phyloP scores from a whole-genome alignment of 148 eudicot species.

The Amaranthus hypochondriacus region DNA sequence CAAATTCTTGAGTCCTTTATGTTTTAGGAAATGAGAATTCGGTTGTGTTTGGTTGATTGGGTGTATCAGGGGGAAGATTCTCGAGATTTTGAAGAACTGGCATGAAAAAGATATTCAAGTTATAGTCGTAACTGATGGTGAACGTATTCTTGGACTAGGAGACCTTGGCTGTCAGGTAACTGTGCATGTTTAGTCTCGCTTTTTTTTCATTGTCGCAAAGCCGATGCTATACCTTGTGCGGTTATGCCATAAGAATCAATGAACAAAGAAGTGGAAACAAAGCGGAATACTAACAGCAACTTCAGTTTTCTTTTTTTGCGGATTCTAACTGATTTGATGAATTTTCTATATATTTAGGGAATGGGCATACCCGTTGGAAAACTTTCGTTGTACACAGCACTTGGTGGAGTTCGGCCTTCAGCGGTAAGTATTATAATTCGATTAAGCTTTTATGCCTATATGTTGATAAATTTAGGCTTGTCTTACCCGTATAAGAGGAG shows the following conservation, averaged over 20 bases:
- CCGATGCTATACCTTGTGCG: background rate
- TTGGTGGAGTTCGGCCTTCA: constrained; percentile 97
- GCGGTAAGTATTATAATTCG: constrained; percentile 44
- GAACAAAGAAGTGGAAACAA: background rate
- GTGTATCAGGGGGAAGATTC: constrained; percentile 71
- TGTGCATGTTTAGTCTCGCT: background rate
- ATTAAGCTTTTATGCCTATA: background rate
- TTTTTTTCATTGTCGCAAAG: background rate
- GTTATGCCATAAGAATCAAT: background rate
- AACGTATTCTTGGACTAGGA: constrained; percentile 90
- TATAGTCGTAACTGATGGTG: constrained; percentile 96
- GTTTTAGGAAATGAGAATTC: background rate
- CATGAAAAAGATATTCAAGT: constrained; percentile 82
- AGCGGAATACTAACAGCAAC: no score
- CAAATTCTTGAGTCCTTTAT: background rate
- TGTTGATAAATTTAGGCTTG: background rate
- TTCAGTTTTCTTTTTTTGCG: background rate
- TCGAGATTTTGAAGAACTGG: constrained; percentile 87
- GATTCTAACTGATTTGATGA: background rate
- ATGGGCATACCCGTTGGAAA: constrained; percentile 99
- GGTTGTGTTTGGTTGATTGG: constrained; percentile 3
- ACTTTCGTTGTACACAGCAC: constrained; percentile 83
- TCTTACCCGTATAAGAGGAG: no score
- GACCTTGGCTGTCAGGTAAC: constrained; percentile 96
- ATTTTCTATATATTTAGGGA: constrained; percentile 45